Conservation (phyloP, 2,329 filamentous ascomycete genomes). For the Ophiostoma sp. region DNA sequence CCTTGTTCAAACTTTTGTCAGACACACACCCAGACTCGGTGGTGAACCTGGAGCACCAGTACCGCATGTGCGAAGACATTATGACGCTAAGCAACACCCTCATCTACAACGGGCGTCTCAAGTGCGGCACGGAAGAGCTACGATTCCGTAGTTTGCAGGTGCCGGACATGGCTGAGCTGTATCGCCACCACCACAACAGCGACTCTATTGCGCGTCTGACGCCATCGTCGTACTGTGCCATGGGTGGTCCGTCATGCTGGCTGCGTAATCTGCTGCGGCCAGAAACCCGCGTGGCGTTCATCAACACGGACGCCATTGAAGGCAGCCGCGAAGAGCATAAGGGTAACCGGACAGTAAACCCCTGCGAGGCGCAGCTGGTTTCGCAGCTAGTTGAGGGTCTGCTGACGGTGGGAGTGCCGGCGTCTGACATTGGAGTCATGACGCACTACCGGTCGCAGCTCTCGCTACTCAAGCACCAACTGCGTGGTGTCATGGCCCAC, state of each 20-base stretch:
- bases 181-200: conserved; percentile 49
- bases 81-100: conserved; percentile 90
- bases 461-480: conserved; percentile 67
- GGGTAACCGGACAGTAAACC: conserved; percentile 83
- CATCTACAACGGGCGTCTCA: conserved; percentile 85
- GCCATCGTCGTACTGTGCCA: conserved; percentile 49
- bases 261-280: conserved; percentile 66
- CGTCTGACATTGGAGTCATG: conserved; percentile 82
- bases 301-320: conserved; percentile 77
- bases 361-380: conserved; percentile 71
- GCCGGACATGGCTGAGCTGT: conserved; percentile 58
- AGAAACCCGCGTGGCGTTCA: conserved; percentile 69
- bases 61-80: conserved; percentile 96
- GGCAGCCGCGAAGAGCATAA: conserved; percentile 66
- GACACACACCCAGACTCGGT: conserved; percentile 83
- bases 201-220: conserved; percentile 27
- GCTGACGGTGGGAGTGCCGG: conserved; percentile 66
- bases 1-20: conserved; percentile 87
- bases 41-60: conserved; percentile 89
- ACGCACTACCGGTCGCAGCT: conserved; percentile 95
- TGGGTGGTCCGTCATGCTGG: conserved; percentile 56
- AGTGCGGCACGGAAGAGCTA: conserved; percentile 77
- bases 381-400: conserved; percentile 76
- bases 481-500: conserved; percentile 43
- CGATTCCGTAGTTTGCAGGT: conserved; percentile 63